These are phyloP conservation scores for Laburnicola sp. DNA, from an alignment of 2,329 filamentous ascomycete species.

Conservation along the genomic window DNA sequence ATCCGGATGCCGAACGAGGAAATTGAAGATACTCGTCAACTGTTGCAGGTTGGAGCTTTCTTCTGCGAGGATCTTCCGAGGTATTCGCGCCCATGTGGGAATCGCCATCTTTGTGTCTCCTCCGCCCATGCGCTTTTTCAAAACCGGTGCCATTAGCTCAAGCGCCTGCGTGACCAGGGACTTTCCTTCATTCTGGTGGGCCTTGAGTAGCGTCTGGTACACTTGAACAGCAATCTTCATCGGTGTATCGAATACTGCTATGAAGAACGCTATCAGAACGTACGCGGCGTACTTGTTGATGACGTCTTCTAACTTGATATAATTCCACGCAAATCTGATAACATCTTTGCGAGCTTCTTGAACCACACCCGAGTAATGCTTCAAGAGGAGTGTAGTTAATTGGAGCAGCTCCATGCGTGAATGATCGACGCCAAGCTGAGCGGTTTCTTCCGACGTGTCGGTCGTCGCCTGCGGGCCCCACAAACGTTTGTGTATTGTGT, in stretches of 20 bases:
- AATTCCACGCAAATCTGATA: slow-evolving; percentile 99
- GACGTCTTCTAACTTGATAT: slow-evolving; percentile 91
- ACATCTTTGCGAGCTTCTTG: slow-evolving; percentile 95
- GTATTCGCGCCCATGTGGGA: slow-evolving; percentile 85
- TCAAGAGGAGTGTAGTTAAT: slow-evolving; percentile 90
- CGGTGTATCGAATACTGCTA: slow-evolving; percentile 93
- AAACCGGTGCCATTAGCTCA: slow-evolving; percentile 90
- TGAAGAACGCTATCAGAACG: slow-evolving; percentile 96
- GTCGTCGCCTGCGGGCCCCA: slow-evolving; percentile 84
- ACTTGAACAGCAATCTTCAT: slow-evolving; percentile 95
- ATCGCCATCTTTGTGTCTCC: slow-evolving; percentile 65
- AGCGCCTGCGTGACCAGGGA: slow-evolving; percentile 90
- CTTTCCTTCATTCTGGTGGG: slow-evolving; percentile 92
- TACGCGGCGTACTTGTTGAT: slow-evolving; percentile 99
- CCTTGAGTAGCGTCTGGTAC: slow-evolving; percentile 86
- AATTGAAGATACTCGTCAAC: slow-evolving; percentile 96
- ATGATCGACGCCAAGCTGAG: slow-evolving; percentile 87
- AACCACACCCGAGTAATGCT: slow-evolving; percentile 85
- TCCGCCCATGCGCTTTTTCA: slow-evolving; percentile 78
- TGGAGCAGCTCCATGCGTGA: slow-evolving; percentile 95
- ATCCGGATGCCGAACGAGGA: slow-evolving; percentile 87
- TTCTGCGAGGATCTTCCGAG: slow-evolving; percentile 86
- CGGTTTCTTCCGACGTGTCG: slow-evolving; percentile 79
- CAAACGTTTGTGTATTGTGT: slow-evolving; percentile 86
- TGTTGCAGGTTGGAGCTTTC: slow-evolving; percentile 95